Evolutionary conservation across 2,329 filamentous ascomycete genomes (phyloP), one percentile per base, ranked within the genome.

Genomic region (Aspergillus cejpii): DNA sequence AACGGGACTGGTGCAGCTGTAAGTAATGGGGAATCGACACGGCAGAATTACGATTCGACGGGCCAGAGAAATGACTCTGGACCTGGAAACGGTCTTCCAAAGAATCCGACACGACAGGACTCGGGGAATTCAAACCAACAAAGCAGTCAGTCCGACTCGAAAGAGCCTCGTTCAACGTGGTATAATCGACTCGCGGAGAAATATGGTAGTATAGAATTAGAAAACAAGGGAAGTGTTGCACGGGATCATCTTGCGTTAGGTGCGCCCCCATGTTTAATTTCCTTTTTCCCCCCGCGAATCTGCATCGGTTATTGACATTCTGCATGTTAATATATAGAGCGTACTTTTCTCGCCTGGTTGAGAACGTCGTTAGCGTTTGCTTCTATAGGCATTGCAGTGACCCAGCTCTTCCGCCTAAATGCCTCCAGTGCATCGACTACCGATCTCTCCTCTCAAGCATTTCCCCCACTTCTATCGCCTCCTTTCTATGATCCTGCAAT

Each of bases 291-390:
- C 12, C 39, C 29, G 1, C 33, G 47, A 12, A 20, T 45, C 52
- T 44, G 33, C 33, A 28, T 36, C 24, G 20, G 11, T 53, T 14
- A 12, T 21, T 17, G 19, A 47, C 40, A 37, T 14, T 34, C 15
- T 20, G 14, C 17, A 38, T 31, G 14, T n/a, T n/a, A 19, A 37
- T 44, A 33, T 24, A 24, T 52, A 80, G 80, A 84, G 63, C 75
- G 80, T 31, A 84, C 80, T n/a, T 84, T 83, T 63, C 72, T 84
- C 33, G 80, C 80, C 50, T 84, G 80, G 80, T 73, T 84, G 47
- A 75, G 80, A 43, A 84, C 80, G 12, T 81, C 78, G 11, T 71
- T 84, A 42, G 78, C 78, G 41, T 84, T 84, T 59, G 80, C 80
- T 12, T 77, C 72, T 44, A 83, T 84, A 55, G 80, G 80, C 43